phyloP scores from a whole-genome alignment of 2,329 filamentous ascomycete genomes.

The Colletotrichum eremochloae region DNA sequence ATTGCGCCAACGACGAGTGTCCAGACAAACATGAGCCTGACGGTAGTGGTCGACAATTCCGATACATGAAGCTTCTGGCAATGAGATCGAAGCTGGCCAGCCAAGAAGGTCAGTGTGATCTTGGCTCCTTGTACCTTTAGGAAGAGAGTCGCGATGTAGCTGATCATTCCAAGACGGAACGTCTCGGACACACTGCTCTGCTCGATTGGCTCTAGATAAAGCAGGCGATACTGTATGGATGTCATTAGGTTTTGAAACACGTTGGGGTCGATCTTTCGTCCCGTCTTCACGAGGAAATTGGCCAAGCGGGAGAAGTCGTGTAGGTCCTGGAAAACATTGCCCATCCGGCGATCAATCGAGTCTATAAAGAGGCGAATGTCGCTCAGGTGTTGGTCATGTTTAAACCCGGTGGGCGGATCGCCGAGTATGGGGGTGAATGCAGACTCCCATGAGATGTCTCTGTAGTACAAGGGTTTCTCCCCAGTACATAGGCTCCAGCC shows the following conservation, averaged over 20 bases:
- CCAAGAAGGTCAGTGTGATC: conserved; percentile 38
- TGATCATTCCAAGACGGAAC: conserved; percentile 48
- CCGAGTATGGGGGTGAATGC: conserved; percentile 44
- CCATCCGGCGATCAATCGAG: conserved; percentile 45
- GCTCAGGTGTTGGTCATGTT: background rate
- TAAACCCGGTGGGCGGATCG: background rate
- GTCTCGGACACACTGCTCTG: conserved; percentile 2
- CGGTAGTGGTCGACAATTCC: conserved; percentile 26
- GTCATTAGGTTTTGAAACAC: conserved; percentile 36
- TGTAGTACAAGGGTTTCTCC: conserved; percentile 45
- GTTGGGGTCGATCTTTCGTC: conserved; percentile 46
- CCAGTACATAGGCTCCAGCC: conserved; percentile 47
- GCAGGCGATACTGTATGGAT: conserved; percentile 33
- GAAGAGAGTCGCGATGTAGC: conserved; percentile 49
- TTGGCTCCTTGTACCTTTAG: conserved; percentile 42
- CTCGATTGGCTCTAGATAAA: conserved; percentile 5
- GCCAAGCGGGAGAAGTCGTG: conserved; percentile 48
- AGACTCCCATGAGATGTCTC: conserved; percentile 23
- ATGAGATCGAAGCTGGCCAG: background rate
- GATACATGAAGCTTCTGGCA: conserved; percentile 7
- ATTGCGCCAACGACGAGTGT: conserved; percentile 46
- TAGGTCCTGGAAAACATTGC: conserved; percentile 48
- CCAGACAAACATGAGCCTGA: conserved; percentile 46
- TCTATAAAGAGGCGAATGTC: conserved; percentile 38
- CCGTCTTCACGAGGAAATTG: conserved; percentile 43